phyloP scores from a whole-genome alignment of 108 stramenopile genomes.

The Parmales sp. region DNA sequence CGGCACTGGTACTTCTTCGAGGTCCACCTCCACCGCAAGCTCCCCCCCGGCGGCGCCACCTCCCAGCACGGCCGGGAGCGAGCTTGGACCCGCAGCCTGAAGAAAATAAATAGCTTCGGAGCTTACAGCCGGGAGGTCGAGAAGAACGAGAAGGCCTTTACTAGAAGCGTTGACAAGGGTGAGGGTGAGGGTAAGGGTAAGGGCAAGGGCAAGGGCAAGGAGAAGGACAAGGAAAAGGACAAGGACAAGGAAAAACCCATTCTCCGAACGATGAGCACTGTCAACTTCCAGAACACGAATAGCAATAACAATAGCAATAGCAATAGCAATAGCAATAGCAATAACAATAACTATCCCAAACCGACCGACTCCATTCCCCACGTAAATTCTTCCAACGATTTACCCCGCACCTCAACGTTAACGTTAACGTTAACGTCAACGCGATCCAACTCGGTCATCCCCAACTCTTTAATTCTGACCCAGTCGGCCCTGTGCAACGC shows the following conservation, averaged over 20 bases:
- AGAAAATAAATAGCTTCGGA: neutral
- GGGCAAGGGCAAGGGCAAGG: too few species aligned
- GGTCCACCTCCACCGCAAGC: too few species aligned
- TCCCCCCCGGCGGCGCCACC: slow-evolving; percentile 23
- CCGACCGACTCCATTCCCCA: neutral
- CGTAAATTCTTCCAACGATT: neutral
- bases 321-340: neutral
- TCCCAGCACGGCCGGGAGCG: slow-evolving; percentile 22
- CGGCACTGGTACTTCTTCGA: too few species aligned
- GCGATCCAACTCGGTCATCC: neutral
- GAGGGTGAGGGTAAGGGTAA: too few species aligned
- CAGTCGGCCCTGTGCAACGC: neutral
- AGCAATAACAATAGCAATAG: neutral
- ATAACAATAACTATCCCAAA: neutral
- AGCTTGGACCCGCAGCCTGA: neutral
- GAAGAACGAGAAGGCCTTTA: slow-evolving; percentile 46
- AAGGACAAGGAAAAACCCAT: neutral
- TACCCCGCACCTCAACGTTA: neutral
- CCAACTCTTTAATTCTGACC: slow-evolving; percentile 11
- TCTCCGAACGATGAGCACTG: neutral
- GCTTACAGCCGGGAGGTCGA: slow-evolving; percentile 49
- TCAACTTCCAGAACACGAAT: neutral
- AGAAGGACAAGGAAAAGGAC: too few species aligned
- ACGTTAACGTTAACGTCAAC: neutral
- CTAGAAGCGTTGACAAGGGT: slow-evolving; percentile 37